Percentiles rank a stretch among this genome's conserved stretches.
Evolutionary conservation across 352 stramenopile species (phyloP).

Genomic region (Phytopythium boreale): DNA sequence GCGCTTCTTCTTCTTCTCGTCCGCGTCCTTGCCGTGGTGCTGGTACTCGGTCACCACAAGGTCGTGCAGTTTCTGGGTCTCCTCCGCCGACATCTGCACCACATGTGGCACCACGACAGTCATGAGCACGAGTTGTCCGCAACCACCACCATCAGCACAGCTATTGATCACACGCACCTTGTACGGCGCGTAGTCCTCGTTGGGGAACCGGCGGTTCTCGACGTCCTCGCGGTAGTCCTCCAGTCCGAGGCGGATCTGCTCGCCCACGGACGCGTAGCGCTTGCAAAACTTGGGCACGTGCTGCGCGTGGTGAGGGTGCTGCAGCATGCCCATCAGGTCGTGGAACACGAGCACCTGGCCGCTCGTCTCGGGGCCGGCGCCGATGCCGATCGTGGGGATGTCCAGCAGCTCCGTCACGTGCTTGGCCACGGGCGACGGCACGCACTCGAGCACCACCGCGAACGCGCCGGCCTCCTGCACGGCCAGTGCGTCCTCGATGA

Average conservation of each 20-base stretch:
- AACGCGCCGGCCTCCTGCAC: conserved; percentile 96
- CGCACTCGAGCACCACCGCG: conserved; percentile 87
- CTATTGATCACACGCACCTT: no score
- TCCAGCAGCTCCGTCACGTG: conserved; percentile 94
- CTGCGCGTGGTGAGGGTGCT: conserved; percentile 96
- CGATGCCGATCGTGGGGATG: conserved; percentile 99
- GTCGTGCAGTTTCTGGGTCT: conserved; percentile 65
- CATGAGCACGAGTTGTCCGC: no score
- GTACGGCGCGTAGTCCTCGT: conserved; percentile 94
- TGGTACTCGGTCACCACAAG: conserved; percentile 62
- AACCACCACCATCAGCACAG: no score
- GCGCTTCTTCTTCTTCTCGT: conserved; percentile 7
- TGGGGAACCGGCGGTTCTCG: conserved; percentile 93
- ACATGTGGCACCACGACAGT: no score
- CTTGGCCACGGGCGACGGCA: conserved; percentile 87
- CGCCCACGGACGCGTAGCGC: conserved; percentile 94
- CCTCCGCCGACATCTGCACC: conserved; percentile 84
- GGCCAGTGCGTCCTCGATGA: conserved; percentile 96
- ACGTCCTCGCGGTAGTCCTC: conserved; percentile 96
- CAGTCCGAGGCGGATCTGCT: conserved; percentile 92
- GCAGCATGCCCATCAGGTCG: conserved; percentile 97
- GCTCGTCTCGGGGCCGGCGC: conserved; percentile 91
- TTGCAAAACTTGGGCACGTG: conserved; percentile 98
- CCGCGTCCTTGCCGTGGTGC: conserved; percentile 4
- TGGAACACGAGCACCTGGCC: conserved; percentile 98